Evolutionary conservation across 768 basidiomycete species (phyloP), one percentile per base, ranked within the genome.

Genomic region (Tylopilus subfusipes): DNA sequence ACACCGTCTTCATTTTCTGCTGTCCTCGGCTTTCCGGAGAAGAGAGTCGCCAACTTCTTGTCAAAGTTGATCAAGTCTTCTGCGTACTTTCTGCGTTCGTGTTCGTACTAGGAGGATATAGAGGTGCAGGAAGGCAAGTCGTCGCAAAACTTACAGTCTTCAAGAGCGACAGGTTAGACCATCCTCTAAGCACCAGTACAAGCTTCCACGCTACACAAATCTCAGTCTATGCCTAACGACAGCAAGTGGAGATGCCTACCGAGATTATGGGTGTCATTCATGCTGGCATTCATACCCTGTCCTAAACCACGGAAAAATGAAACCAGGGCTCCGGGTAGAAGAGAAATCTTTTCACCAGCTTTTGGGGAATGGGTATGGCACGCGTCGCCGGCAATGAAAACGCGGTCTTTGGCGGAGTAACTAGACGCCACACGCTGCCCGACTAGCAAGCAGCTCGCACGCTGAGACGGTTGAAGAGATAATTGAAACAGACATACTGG

Each of bases 341-440:
- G 7, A 14, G 2, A 16, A 33, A 44, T 1, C 3, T 7, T 46
- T 72, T 39, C 39, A 82, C 84, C 82, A 57, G 81, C 83, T 71
- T 85, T 85, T 0, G 83, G 83, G 0, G 81, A 84, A 67, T 84
- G 83, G 1, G 82, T 84, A 63, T 84, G 84, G 52, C 85, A 88
- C 0, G 86, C 88, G 64, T 89, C 88, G 0, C 88, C 88, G 2
- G 82, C 84, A 50, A 91, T 88, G 66, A 90, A 90, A 2, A 88
- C 77, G 0, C 88, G 79, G 2, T 86, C 77, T 21, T 79, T 65
- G 1, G 78, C 71, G 19, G 82, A 82, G 67, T 78, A 90, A 9
- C 70, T 73, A 5, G 84, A 78, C 5, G 88, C 86, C 4, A 90
- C 82, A 13, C 88, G 81, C 63, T 90, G 89, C 1, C 87, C 87